Conservation (phyloP, 2,329 filamentous ascomycete species). For the Aureobasidium sp. region DNA sequence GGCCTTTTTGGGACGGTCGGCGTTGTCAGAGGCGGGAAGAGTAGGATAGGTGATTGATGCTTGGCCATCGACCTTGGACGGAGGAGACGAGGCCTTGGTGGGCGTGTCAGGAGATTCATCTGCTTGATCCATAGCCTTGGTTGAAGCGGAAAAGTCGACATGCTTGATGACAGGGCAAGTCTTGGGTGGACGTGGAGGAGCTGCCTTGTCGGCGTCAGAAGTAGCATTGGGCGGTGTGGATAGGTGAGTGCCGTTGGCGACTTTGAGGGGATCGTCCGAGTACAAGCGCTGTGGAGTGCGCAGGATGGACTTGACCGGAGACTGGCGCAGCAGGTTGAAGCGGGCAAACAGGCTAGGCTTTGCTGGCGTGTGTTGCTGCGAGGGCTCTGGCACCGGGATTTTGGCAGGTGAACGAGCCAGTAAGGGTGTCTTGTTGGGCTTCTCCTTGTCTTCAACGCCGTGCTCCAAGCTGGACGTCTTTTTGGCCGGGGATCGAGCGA, state of each 20-base stretch:
- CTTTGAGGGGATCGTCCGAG: conserved; percentile 51
- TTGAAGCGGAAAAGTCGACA: conserved; percentile 70
- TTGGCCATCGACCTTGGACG: conserved; percentile 19
- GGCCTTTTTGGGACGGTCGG: conserved; percentile 27
- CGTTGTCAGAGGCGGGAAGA: conserved; percentile 17
- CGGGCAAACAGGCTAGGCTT: conserved; percentile 34
- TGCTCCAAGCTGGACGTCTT: not conserved
- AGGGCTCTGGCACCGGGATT: not conserved
- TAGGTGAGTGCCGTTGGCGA: conserved; percentile 54
- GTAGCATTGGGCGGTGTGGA: conserved; percentile 34
- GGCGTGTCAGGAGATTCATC: conserved; percentile 21
- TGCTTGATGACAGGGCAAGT: conserved; percentile 71
- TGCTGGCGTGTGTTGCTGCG: conserved; percentile 26
- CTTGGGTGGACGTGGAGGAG: conserved; percentile 44
- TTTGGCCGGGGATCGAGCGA: conserved; percentile 30
- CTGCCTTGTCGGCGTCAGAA: conserved; percentile 14
- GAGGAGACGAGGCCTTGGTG: conserved; percentile 26
- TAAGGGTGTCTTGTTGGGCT: conserved; percentile 16
- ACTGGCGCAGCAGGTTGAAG: conserved; percentile 44
- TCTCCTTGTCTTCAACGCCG: not conserved
- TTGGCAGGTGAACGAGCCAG: conserved; percentile 20
- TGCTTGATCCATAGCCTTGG: conserved; percentile 25
- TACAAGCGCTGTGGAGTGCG: conserved; percentile 53
- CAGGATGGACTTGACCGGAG: conserved; percentile 57
- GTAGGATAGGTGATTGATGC: conserved; percentile 10